Conservation (phyloP, 345 rosid species). For the Citrus medica region DNA sequence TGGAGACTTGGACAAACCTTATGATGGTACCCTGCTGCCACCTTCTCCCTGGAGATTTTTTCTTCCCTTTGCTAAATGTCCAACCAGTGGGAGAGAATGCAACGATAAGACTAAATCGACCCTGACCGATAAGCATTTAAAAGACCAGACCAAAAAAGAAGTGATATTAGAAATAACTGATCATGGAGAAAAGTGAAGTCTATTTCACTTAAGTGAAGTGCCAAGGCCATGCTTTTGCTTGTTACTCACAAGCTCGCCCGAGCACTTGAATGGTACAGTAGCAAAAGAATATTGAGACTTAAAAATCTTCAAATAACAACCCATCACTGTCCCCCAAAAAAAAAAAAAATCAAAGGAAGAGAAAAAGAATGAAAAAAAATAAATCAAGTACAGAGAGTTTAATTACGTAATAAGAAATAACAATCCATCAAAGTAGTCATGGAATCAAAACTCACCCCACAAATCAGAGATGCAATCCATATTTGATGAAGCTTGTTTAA, state of each 20-base stretch:
- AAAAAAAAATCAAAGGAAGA: background rate
- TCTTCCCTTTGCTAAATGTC: slow-evolving; percentile 82
- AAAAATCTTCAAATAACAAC: background rate
- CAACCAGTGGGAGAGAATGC: slow-evolving; percentile 98
- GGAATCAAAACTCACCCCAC: background rate
- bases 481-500: background rate
- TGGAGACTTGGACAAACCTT: slow-evolving; percentile 41
- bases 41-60: slow-evolving; percentile 81
- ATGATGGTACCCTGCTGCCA: slow-evolving; percentile 96
- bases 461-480: background rate
- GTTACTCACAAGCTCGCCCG: background rate
- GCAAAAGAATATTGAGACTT: background rate
- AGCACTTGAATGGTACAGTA: background rate
- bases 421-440: background rate
- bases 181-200: background rate
- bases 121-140: slow-evolving; percentile 34
- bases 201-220: background rate
- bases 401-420: background rate
- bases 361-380: no score
- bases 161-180: background rate
- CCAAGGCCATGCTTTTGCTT: background rate
- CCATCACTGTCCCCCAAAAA: background rate
- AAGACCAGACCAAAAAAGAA: background rate
- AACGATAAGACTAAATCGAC: slow-evolving; percentile 71
- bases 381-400: background rate